A percentile compares a stretch with the other conserved stretches of the same genome.
Evolutionary conservation across 352 stramenopile genomes (phyloP).

Genomic region (Phytopythium montanum): DNA sequence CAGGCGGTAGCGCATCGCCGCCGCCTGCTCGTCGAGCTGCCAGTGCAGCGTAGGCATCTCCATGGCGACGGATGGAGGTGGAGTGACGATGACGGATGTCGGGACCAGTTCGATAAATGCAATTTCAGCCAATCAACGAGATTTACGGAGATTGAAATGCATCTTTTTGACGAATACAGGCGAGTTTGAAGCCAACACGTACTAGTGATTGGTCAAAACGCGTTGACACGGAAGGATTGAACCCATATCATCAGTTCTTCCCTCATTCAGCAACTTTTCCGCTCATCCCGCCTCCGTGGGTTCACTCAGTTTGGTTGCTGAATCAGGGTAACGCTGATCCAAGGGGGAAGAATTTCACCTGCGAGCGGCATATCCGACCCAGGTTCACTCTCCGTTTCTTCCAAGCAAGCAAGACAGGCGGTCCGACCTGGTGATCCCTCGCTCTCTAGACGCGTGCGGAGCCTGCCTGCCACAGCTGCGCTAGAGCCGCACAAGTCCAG

Average conservation of each 20-base stretch:
- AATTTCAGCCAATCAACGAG: neutral
- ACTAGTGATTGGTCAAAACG: neutral
- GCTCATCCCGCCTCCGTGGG: neutral
- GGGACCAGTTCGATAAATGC: neutral
- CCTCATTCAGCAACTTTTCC: neutral
- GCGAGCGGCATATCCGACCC: neutral
- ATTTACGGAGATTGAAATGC: neutral
- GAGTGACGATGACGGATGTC: neutral
- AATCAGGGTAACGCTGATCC: neutral
- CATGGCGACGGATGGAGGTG: conserved; percentile 8
- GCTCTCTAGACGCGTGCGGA: neutral
- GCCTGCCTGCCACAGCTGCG: neutral
- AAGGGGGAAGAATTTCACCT: conserved; percentile 4
- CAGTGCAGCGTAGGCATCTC: conserved; percentile 21
- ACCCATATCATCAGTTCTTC: conserved; percentile 5
- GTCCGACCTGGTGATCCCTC: neutral
- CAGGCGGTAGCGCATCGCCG: conserved; percentile 30
- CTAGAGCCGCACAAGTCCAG: neutral
- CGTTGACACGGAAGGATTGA: neutral
- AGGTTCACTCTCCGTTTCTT: conserved; percentile 5
- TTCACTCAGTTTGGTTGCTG: neutral
- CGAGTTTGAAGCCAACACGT: neutral
- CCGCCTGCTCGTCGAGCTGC: conserved; percentile 36
- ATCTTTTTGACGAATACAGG: neutral
- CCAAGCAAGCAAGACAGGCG: neutral